phyloP scores from a whole-genome alignment of 2,329 filamentous ascomycete genomes.

The Emydomyces testavorans region DNA sequence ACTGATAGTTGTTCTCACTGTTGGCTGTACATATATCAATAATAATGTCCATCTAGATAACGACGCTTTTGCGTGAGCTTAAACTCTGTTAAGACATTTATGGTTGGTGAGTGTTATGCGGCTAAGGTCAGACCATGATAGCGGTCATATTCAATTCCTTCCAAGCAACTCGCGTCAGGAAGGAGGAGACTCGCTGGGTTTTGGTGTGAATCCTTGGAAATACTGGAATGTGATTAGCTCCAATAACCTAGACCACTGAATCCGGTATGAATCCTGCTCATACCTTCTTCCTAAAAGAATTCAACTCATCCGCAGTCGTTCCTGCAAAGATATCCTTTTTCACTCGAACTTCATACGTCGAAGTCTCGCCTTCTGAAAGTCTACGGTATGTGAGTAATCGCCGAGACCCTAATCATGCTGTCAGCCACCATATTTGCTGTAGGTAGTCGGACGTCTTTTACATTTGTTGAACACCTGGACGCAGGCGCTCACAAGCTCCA shows the following conservation, averaged over 20 bases:
- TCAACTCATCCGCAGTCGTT: constrained; percentile 53
- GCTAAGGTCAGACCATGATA: neutral
- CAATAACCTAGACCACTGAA: neutral
- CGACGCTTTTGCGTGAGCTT: neutral
- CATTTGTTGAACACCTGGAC: constrained; percentile 85
- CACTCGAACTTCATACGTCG: constrained; percentile 27
- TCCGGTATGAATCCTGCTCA: neutral
- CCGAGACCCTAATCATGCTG: constrained; percentile 56
- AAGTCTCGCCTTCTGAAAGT: constrained; percentile 45
- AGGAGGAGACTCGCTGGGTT: neutral
- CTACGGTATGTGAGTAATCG: constrained; percentile 77
- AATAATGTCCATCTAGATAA: neutral
- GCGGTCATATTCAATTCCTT: neutral
- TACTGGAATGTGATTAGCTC: constrained; percentile 4
- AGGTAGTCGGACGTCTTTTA: constrained; percentile 26
- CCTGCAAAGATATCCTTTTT: constrained; percentile 29
- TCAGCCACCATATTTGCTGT: neutral
- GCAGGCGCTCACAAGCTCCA: constrained; percentile 65
- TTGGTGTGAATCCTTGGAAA: constrained; percentile 3
- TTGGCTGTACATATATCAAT: neutral
- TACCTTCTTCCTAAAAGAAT: constrained; percentile 51
- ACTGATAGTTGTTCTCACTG: neutral
- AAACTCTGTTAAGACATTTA: neutral
- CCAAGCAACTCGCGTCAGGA: neutral
- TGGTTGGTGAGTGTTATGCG: neutral